phyloP scores from a whole-genome alignment of 495 filamentous ascomycete genomes.

The Penicillium alfredii region DNA sequence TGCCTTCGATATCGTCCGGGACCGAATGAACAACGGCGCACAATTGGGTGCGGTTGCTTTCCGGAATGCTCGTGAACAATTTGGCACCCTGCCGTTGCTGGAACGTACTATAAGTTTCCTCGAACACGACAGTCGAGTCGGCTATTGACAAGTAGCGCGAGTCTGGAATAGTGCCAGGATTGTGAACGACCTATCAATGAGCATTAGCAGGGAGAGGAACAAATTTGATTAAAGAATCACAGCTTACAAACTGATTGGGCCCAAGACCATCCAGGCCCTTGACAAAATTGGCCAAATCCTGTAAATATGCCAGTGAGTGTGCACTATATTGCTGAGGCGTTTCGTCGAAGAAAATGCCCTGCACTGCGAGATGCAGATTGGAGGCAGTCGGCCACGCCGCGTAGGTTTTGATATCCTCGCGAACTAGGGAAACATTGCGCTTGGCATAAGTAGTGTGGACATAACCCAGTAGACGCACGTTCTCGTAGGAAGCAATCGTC shows the following conservation, averaged over 20 bases:
- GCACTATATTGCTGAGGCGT: constrained; percentile 39
- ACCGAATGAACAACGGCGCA: constrained; percentile 42
- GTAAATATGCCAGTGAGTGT: constrained; percentile 30
- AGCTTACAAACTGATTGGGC: constrained; percentile 36
- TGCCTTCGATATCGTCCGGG: constrained; percentile 27
- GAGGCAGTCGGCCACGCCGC: constrained; percentile 39
- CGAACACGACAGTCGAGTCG: constrained; percentile 44
- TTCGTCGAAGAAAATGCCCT: constrained; percentile 46
- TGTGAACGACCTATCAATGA: constrained; percentile 41
- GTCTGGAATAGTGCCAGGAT: constrained; percentile 43
- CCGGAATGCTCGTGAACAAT: constrained; percentile 28
- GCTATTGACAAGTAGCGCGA: constrained; percentile 36
- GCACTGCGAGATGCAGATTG: constrained; percentile 32
- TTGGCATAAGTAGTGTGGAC: constrained; percentile 46
- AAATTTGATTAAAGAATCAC: constrained; percentile 6
- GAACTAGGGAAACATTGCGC: constrained; percentile 34
- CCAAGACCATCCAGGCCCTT: constrained; percentile 31
- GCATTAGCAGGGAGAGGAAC: constrained; percentile 4
- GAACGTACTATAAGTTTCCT: constrained; percentile 41
- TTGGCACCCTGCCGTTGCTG: constrained; percentile 28
- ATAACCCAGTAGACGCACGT: constrained; percentile 51
- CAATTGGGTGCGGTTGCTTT: constrained; percentile 30
- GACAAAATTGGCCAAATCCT: constrained; percentile 31
- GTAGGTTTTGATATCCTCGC: constrained; percentile 43
- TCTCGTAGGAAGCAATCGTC: constrained; percentile 35